phyloP scores from a whole-genome alignment of 2,329 filamentous ascomycete species.

The Aspergillus viridinutans region DNA sequence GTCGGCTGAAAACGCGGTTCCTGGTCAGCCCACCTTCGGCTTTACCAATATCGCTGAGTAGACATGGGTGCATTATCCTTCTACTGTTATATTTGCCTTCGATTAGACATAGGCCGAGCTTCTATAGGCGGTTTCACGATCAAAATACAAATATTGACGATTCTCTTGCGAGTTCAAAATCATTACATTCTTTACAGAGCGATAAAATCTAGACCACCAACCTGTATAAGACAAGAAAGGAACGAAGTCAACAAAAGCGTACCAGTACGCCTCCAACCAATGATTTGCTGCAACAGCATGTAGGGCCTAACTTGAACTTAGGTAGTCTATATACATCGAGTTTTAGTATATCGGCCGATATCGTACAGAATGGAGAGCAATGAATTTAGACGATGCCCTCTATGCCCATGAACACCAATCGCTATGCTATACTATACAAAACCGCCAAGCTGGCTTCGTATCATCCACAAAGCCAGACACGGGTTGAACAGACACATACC shows the following conservation, averaged over 20 bases:
- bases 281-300: background rate
- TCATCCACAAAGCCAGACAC: background rate
- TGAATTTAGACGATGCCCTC: background rate
- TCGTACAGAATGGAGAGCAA: background rate
- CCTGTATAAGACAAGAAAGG: background rate
- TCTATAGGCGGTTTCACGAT: background rate
- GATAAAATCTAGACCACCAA: background rate
- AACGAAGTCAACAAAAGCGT: background rate
- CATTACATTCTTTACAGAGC: background rate
- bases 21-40: slow-evolving; percentile 74
- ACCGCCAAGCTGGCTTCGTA: background rate
- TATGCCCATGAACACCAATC: slow-evolving; percentile 11
- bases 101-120: background rate
- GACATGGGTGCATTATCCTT: background rate
- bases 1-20: slow-evolving; percentile 71
- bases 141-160: background rate
- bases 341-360: background rate
- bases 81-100: background rate
- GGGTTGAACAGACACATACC: background rate
- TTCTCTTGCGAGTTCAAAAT: background rate
- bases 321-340: background rate
- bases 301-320: background rate
- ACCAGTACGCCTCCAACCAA: background rate
- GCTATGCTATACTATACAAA: slow-evolving; percentile 13
- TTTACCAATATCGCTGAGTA: slow-evolving; percentile 71